A percentile compares a stretch with the other conserved stretches of the same genome.
phyloP scores from a whole-genome alignment of 2,329 filamentous ascomycete species.

The Simplicillium aogashimaense region DNA sequence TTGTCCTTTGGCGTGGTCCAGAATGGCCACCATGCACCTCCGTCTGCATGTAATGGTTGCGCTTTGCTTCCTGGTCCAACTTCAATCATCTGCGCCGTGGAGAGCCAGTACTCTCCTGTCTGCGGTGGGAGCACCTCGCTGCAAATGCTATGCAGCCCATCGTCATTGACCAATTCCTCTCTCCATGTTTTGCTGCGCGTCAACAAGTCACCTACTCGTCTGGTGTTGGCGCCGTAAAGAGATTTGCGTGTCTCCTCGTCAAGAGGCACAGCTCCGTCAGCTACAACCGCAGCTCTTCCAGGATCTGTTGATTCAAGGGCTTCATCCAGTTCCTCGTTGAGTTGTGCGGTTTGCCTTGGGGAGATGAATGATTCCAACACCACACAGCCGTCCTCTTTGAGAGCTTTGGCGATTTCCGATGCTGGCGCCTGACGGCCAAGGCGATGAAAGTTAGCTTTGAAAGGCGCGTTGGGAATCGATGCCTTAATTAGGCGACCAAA shows the following conservation, averaged over 20 bases:
- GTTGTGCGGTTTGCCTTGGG: not conserved
- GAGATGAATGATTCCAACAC: conserved; percentile 2
- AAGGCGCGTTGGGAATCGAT: too few species aligned
- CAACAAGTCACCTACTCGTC: conserved; percentile 2
- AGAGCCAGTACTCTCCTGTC: not conserved
- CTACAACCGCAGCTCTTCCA: not conserved
- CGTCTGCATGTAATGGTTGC: too few species aligned
- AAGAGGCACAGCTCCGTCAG: not conserved
- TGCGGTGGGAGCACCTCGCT: not conserved
- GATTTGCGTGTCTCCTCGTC: conserved; percentile 4
- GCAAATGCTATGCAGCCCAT: not conserved
- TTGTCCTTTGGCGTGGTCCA: conserved; percentile 1
- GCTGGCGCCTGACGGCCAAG: not conserved
- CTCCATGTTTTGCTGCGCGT: not conserved
- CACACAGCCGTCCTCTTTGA: conserved; percentile 1
- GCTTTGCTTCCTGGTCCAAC: too few species aligned
- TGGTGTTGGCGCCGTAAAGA: conserved; percentile 14
- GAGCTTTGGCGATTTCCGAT: not conserved
- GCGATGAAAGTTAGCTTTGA: conserved; percentile 1
- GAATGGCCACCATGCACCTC: conserved; percentile 1
- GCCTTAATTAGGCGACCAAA: too few species aligned
- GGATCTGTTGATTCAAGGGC: not conserved
- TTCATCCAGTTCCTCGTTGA: not conserved
- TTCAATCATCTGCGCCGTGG: not conserved
- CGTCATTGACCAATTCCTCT: not conserved